phyloP scores from a whole-genome alignment of 176 grass and related monocot species.

The Echinochloa phyllopogon region DNA sequence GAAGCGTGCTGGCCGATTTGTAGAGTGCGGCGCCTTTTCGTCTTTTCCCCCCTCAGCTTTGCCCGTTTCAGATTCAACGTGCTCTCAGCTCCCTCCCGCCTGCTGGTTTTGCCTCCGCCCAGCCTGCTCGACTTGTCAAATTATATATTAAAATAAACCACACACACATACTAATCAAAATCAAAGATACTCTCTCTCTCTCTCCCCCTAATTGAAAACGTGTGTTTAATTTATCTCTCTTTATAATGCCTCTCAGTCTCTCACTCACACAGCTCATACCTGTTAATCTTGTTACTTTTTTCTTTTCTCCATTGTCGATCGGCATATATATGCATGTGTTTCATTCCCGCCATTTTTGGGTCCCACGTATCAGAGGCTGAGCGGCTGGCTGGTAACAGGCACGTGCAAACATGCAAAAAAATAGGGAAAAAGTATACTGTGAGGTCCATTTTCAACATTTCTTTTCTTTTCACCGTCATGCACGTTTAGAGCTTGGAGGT shows the following conservation, averaged over 20 bases:
- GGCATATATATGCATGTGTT: background rate
- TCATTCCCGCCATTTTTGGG: background rate
- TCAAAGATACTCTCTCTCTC: background rate
- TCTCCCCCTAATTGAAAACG: background rate
- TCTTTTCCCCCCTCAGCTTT: background rate
- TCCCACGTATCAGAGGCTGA: background rate
- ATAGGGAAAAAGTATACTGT: too few relatives aligned
- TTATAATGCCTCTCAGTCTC: too few relatives aligned
- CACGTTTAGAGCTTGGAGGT: background rate
- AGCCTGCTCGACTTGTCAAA: background rate
- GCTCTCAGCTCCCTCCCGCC: background rate
- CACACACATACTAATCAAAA: background rate
- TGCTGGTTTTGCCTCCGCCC: background rate
- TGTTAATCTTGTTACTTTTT: background rate
- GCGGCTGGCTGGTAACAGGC: background rate
- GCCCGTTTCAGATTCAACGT: background rate
- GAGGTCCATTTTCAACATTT: background rate
- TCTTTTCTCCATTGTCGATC: background rate
- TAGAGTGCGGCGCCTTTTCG: background rate
- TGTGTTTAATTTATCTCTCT: background rate
- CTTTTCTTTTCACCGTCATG: background rate
- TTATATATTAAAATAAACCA: slow-evolving; percentile 14
- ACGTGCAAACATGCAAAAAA: too few relatives aligned
- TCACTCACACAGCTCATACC: background rate
- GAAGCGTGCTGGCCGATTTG: background rate